Percentiles rank a stretch among this genome's conserved stretches.
Evolutionary conservation across 2,329 filamentous ascomycete genomes (phyloP).

Genomic region (Penicillium sp.): DNA sequence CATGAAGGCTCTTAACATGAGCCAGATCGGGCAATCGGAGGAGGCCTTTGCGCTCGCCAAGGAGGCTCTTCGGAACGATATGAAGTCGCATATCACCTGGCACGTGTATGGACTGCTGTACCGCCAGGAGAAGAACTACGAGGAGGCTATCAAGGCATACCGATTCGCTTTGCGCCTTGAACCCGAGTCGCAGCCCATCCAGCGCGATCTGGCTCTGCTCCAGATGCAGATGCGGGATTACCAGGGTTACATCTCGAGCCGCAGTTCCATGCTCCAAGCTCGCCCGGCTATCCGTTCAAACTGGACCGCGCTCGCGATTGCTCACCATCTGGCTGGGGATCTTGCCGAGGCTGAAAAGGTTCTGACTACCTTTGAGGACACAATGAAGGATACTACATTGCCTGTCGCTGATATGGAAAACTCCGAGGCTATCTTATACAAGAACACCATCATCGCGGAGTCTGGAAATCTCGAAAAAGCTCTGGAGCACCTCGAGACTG

Average conservation of each 20-base stretch:
- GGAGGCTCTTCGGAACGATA: conserved; percentile 87
- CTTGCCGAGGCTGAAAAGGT: conserved; percentile 85
- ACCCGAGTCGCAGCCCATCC: conserved; percentile 91
- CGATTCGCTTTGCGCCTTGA: conserved; percentile 92
- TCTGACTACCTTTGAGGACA: conserved; percentile 88
- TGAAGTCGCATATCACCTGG: conserved; percentile 99
- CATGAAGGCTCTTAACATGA: conserved; percentile 98
- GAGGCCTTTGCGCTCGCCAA: conserved; percentile 95
- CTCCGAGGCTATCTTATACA: conserved; percentile 91
- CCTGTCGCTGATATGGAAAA: conserved; percentile 82
- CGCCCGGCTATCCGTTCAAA: conserved; percentile 82
- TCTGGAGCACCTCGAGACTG: conserved; percentile 78
- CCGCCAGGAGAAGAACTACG: conserved; percentile 93
- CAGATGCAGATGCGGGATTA: conserved; percentile 98
- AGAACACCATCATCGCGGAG: conserved; percentile 92
- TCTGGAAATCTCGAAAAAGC: conserved; percentile 80
- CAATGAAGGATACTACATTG: conserved; percentile 76
- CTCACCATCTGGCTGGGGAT: conserved; percentile 87
- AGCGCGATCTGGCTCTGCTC: conserved; percentile 86
- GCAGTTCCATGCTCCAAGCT: conserved; percentile 82
- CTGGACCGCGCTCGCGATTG: conserved; percentile 96
- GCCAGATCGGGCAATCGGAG: conserved; percentile 85
- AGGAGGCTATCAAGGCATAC: conserved; percentile 99
- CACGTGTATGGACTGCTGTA: conserved; percentile 97
- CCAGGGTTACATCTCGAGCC: conserved; percentile 86